A percentile compares a stretch with the other conserved stretches of the same genome.
Evolutionary conservation across 345 rosid species (phyloP).

Genomic region (Melaleuca quinquenervia): DNA sequence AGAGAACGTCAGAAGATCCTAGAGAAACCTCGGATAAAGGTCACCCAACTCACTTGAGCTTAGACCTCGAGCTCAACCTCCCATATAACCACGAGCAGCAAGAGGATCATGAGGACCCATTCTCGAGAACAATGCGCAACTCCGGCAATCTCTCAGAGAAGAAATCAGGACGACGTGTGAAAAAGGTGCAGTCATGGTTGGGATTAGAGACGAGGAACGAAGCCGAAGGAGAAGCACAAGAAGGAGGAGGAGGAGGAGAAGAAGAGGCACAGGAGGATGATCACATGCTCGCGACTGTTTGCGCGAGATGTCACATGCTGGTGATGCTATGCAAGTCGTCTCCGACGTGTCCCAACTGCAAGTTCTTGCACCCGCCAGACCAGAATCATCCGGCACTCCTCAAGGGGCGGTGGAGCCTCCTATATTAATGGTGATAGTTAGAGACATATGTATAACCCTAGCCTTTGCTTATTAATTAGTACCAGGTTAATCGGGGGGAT

Average conservation of each 20-base stretch:
- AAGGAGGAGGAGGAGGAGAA: background rate
- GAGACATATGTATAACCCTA: background rate
- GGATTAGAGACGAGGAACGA: background rate
- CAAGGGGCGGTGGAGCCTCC: conserved; percentile 41
- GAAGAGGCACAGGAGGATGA: conserved; percentile 19
- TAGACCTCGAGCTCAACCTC: conserved; percentile 73
- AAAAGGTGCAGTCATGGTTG: background rate
- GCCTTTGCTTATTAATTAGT: background rate
- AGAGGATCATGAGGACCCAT: background rate
- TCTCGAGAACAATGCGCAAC: background rate
- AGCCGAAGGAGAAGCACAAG: background rate
- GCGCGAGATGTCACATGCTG: conserved; percentile 72
- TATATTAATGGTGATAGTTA: conserved; percentile 21
- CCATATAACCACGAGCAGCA: conserved; percentile 16
- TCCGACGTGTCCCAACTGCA: conserved; percentile 88
- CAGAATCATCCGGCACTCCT: conserved; percentile 33
- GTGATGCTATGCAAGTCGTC: conserved; percentile 71
- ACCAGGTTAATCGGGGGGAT: background rate
- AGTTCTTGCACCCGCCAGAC: conserved; percentile 68
- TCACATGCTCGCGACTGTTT: conserved; percentile 76
- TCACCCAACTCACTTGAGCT: conserved; percentile 27
- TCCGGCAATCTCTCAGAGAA: background rate
- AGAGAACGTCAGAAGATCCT: conserved; percentile 43
- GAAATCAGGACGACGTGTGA: background rate
- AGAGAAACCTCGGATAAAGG: conserved; percentile 19